These are phyloP conservation scores for Terfezia boudieri DNA, from an alignment of 495 filamentous ascomycete genomes.

Conservation along the genomic window DNA sequence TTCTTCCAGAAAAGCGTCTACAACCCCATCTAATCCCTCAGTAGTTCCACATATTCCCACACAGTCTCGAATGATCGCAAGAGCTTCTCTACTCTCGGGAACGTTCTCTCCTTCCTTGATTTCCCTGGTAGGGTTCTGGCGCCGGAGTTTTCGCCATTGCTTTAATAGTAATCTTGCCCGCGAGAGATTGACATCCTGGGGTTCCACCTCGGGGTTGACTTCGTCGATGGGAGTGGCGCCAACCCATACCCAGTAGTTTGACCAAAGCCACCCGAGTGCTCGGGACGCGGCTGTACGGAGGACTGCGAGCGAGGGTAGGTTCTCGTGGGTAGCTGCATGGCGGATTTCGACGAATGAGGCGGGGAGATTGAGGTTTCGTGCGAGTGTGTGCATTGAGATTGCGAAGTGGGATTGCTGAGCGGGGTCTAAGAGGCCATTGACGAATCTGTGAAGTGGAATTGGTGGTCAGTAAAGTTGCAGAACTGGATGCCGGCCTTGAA, in stretches of 20 bases:
- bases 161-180: neutral
- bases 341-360: slow-evolving; percentile 72
- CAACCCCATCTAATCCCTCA: slow-evolving; percentile 8
- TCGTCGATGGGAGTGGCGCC: slow-evolving; percentile 36
- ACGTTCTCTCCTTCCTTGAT: slow-evolving; percentile 7
- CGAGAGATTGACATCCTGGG: neutral
- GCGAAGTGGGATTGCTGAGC: slow-evolving; percentile 45
- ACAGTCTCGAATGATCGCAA: slow-evolving; percentile 14
- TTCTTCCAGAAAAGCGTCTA: slow-evolving; percentile 16
- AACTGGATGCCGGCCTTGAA: too few species aligned
- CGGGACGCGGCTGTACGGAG: slow-evolving; percentile 40
- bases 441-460: slow-evolving; percentile 34
- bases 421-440: slow-evolving; percentile 67
- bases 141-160: slow-evolving; percentile 1
- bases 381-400: slow-evolving; percentile 63
- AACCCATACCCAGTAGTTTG: slow-evolving; percentile 31
- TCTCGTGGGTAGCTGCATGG: slow-evolving; percentile 76
- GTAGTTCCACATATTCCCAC: slow-evolving; percentile 7
- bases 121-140: slow-evolving; percentile 4
- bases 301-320: slow-evolving; percentile 49
- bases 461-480: too few species aligned
- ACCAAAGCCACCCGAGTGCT: slow-evolving; percentile 68
- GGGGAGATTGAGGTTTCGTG: slow-evolving; percentile 51
- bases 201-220: slow-evolving; percentile 27
- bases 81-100: slow-evolving; percentile 5